Percentiles rank a stretch among this genome's conserved stretches.
Conservation (phyloP, 768 basidiomycete species). For the Hericium coralloides region DNA sequence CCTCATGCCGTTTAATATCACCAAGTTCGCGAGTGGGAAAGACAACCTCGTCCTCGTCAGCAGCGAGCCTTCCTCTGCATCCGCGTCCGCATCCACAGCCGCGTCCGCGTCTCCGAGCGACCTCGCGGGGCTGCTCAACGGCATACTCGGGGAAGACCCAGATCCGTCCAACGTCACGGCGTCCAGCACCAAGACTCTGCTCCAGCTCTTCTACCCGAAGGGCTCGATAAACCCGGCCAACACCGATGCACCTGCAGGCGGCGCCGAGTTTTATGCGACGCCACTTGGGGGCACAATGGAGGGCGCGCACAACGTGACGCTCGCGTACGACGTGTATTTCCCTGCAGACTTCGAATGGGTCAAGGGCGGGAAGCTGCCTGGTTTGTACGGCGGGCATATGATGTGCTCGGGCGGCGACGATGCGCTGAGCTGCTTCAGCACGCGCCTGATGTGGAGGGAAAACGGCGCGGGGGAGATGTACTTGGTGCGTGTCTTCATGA, state of each 20-base stretch:
- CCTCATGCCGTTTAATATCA: slow-evolving; percentile 7
- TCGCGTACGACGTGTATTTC: slow-evolving; percentile 73
- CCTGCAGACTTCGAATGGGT: slow-evolving; percentile 70
- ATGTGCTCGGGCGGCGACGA: slow-evolving; percentile 66
- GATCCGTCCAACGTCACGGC: neutral
- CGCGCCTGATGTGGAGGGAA: slow-evolving; percentile 74
- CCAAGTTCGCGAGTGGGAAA: slow-evolving; percentile 9
- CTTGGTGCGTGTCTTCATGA: slow-evolving; percentile 31
- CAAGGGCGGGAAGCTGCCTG: slow-evolving; percentile 77
- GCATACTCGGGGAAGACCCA: no score
- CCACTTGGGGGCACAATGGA: slow-evolving; percentile 32
- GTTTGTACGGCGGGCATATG: slow-evolving; percentile 60
- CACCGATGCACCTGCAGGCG: slow-evolving; percentile 43
- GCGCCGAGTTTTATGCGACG: slow-evolving; percentile 58
- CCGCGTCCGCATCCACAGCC: neutral
- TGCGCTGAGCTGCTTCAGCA: slow-evolving; percentile 75
- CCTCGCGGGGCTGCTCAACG: no score
- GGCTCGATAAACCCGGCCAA: slow-evolving; percentile 57
- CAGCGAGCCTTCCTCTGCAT: slow-evolving; percentile 3
- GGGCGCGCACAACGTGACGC: slow-evolving; percentile 41
- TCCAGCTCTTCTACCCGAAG: slow-evolving; percentile 63
- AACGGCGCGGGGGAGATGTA: slow-evolving; percentile 69
- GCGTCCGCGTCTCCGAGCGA: slow-evolving; percentile 7
- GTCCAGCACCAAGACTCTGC: slow-evolving; percentile 16
- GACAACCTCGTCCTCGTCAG: slow-evolving; percentile 7